These are phyloP conservation scores for Sphaerobolus stellatus DNA, from an alignment of 1,284 basidiomycete genomes.

Conservation along the genomic window DNA sequence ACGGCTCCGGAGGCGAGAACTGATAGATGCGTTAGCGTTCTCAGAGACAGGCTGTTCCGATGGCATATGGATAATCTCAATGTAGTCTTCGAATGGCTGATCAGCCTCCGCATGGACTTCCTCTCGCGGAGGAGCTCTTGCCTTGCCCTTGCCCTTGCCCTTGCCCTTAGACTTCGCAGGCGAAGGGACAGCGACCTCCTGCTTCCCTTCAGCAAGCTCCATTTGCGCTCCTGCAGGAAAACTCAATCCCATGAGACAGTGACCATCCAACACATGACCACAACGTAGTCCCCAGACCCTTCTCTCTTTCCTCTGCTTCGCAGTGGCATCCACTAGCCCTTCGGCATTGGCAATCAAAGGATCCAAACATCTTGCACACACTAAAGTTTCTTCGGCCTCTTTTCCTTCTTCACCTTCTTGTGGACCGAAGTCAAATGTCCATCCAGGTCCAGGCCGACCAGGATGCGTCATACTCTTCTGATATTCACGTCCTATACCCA, in stretches of 20 bases:
- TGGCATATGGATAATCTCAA: not conserved
- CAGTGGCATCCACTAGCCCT: slow-evolving; percentile 30
- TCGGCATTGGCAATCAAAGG: slow-evolving; percentile 45
- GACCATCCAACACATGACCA: slow-evolving; percentile 74
- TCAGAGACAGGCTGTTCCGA: slow-evolving; percentile 2
- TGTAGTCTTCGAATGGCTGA: not conserved
- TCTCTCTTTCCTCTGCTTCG: slow-evolving; percentile 36
- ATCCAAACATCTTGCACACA: slow-evolving; percentile 61
- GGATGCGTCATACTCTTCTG: slow-evolving; percentile 64
- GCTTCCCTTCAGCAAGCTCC: slow-evolving; percentile 38
- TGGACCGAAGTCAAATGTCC: slow-evolving; percentile 61
- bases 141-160: slow-evolving; percentile 31
- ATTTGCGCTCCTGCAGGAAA: slow-evolving; percentile 35
- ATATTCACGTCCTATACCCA: slow-evolving; percentile 43
- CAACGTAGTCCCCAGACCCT: slow-evolving; percentile 69
- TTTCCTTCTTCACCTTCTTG: slow-evolving; percentile 15
- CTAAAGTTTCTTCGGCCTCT: slow-evolving; percentile 37
- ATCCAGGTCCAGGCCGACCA: slow-evolving; percentile 50
- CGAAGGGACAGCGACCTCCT: not conserved
- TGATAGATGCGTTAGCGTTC: slow-evolving; percentile 38
- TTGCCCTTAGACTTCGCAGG: not conserved
- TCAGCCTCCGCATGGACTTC: not conserved
- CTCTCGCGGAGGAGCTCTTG: slow-evolving; percentile 14
- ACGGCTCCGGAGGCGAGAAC: slow-evolving; percentile 60
- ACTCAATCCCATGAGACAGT: slow-evolving; percentile 60